Evolutionary conservation across 257 asterid genomes (phyloP).

Genomic region (Cynanchum wilfordii): DNA sequence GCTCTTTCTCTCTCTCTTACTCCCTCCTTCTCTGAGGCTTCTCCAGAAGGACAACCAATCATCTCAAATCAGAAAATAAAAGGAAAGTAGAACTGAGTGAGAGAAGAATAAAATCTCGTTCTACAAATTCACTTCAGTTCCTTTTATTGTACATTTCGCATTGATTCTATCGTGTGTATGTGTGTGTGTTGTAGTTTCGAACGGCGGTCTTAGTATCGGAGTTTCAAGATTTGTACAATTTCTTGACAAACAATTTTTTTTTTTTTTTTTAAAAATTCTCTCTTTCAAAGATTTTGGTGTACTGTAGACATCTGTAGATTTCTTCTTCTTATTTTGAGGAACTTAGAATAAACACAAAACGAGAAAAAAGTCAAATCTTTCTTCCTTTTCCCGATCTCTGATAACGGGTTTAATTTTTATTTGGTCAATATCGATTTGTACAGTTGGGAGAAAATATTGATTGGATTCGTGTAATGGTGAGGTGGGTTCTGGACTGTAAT

Average conservation of each 20-base stretch:
- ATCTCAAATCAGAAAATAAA: neutral
- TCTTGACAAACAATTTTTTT: neutral
- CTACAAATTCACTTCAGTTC: conserved; percentile 1
- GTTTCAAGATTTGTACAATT: conserved; percentile 4
- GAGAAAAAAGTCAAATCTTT: neutral
- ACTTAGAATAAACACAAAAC: neutral
- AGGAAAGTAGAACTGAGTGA: neutral
- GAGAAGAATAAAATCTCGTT: conserved; percentile 9
- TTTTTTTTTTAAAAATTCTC: neutral
- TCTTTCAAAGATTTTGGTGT: neutral
- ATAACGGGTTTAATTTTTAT: neutral
- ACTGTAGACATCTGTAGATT: neutral
- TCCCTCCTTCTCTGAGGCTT: conserved; percentile 22
- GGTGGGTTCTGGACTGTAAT: neutral
- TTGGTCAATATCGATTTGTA: neutral
- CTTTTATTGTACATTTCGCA: neutral
- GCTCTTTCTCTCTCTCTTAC: conserved; percentile 16
- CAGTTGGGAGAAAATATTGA: neutral
- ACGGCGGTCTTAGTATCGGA: neutral
- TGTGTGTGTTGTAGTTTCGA: neutral
- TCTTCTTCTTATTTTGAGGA: neutral
- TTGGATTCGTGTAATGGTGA: conserved; percentile 11
- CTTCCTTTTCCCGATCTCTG: neutral
- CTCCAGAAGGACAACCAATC: conserved; percentile 33
- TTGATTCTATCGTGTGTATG: neutral